Base-by-base conservation (phyloP, 208 protist species). In the Trypanosoma theileri region DNA sequence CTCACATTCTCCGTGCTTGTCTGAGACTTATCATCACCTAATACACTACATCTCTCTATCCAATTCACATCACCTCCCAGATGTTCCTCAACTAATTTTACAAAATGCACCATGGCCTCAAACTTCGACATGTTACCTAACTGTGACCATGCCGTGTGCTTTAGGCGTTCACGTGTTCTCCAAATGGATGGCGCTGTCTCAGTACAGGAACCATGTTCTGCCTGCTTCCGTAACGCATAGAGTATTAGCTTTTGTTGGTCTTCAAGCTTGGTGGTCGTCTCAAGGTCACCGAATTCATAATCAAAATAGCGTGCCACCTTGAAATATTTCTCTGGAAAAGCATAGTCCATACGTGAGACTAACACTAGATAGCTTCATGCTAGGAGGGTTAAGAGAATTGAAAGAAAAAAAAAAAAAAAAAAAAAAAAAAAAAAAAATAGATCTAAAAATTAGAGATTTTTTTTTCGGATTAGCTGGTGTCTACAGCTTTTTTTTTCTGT, bases 41-140 rank as follows among this genome's bases (percentile, higher is more conserved):
- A 26, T 7, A 24, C 46, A 11, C 44, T 53, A 13, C 24, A 46
- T 21, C 66, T 68, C 41, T 63, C 45, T 11, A 59, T 10, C 65
- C 63, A 77, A 59, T 72, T 66, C 16, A 68, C 66, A 24, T 56
- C 35, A 4, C 65, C 65, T 16, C 72, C 72, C 4, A 72, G 24
- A 50, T 21, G 31, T 57, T 69, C 50, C 21, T 79, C 74, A 45
- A 91, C 66, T 14, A 79, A 69, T 28, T 73, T 74, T 55, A 95
- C 89, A 77, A 90, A 95, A 66, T 82, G 75, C n/a, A 95, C 89
- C 89, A 95, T 95, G 19, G 86, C 85, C 66, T 95, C 89, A 68
- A 87, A 92, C 26, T 54, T 72, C 17, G 75, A 80, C 77, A 91
- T 91, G 75, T 58, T 59, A 13, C 71, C 72, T 1, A 95, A 79